A percentile compares a stretch with the other conserved stretches of the same genome.
phyloP scores from a whole-genome alignment of 2,329 filamentous ascomycete species.

The Penicillium oxalicum region DNA sequence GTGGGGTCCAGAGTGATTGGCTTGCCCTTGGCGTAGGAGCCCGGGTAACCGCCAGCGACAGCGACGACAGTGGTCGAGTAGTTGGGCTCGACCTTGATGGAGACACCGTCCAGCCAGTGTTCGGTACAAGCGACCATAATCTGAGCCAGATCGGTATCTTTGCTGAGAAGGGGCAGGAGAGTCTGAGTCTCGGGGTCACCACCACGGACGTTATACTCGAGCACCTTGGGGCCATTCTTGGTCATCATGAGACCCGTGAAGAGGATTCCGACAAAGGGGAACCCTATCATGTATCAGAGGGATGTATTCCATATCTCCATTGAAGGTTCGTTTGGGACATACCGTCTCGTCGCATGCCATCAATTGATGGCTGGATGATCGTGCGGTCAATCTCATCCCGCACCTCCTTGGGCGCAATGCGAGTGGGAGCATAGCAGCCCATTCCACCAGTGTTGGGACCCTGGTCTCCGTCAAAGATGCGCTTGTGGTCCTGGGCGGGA shows the following conservation, averaged over 20 bases:
- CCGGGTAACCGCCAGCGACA: slow-evolving; percentile 85
- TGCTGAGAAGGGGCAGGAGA: slow-evolving; percentile 68
- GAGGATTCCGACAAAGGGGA: slow-evolving; percentile 41
- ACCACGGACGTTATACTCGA: slow-evolving; percentile 92
- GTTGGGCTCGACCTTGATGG: slow-evolving; percentile 60
- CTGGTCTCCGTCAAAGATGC: slow-evolving; percentile 80
- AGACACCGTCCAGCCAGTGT: slow-evolving; percentile 64
- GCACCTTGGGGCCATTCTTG: slow-evolving; percentile 67
- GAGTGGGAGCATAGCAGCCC: slow-evolving; percentile 94
- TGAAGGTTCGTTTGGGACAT: not conserved
- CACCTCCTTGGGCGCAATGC: slow-evolving; percentile 67
- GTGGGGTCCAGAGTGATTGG: slow-evolving; percentile 52
- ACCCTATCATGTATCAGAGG: slow-evolving; percentile 24
- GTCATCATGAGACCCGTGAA: slow-evolving; percentile 82
- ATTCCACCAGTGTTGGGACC: slow-evolving; percentile 96
- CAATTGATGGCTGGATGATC: slow-evolving; percentile 82
- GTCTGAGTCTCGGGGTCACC: slow-evolving; percentile 91
- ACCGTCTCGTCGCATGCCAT: slow-evolving; percentile 75
- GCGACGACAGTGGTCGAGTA: slow-evolving; percentile 92
- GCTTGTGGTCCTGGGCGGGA: slow-evolving; percentile 94
- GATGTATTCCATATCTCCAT: not conserved
- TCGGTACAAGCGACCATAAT: slow-evolving; percentile 81
- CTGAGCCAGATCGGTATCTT: slow-evolving; percentile 76
- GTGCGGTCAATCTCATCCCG: slow-evolving; percentile 71
- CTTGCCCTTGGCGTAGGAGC: slow-evolving; percentile 73